phyloP scores from a whole-genome alignment of 768 basidiomycete genomes.

The Agrocybe praecox region DNA sequence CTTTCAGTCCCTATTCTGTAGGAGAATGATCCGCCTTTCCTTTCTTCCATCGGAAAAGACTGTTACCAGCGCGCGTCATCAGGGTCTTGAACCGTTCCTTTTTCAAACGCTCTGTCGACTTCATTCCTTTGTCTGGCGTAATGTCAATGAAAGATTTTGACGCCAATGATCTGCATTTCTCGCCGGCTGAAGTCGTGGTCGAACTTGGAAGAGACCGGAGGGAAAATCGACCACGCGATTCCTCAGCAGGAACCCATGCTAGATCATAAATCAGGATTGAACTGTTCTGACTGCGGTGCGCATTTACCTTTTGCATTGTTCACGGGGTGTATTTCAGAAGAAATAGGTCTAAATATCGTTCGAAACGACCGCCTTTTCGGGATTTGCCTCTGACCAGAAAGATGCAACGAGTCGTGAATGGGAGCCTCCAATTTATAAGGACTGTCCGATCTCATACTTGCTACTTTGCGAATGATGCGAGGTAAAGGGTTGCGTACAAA shows the following conservation, averaged over 20 bases:
- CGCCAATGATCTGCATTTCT: slow-evolving; percentile 8
- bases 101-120: slow-evolving; percentile 12
- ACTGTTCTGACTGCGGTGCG: no score
- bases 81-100: slow-evolving; percentile 23
- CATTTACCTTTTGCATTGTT: no score
- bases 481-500: slow-evolving; percentile 20
- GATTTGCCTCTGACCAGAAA: slow-evolving; percentile 18
- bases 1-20: background rate
- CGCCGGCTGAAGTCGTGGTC: background rate
- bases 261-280: background rate
- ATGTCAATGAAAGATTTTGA: slow-evolving; percentile 41
- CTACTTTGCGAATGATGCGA: slow-evolving; percentile 38
- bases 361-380: slow-evolving; percentile 30
- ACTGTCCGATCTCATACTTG: slow-evolving; percentile 33
- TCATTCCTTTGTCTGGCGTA: slow-evolving; percentile 27
- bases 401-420: background rate
- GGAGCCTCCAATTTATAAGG: slow-evolving; percentile 11
- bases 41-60: slow-evolving; percentile 27
- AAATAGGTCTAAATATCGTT: slow-evolving; percentile 18
- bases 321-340: no score
- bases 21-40: slow-evolving; percentile 9
- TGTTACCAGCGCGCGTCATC: slow-evolving; percentile 23
- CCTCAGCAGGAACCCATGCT: background rate
- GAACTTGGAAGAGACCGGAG: background rate
- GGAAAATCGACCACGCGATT: background rate